Evolutionary conservation across 2,329 filamentous ascomycete species (phyloP).

Genomic region (Diaporthe vexans): DNA sequence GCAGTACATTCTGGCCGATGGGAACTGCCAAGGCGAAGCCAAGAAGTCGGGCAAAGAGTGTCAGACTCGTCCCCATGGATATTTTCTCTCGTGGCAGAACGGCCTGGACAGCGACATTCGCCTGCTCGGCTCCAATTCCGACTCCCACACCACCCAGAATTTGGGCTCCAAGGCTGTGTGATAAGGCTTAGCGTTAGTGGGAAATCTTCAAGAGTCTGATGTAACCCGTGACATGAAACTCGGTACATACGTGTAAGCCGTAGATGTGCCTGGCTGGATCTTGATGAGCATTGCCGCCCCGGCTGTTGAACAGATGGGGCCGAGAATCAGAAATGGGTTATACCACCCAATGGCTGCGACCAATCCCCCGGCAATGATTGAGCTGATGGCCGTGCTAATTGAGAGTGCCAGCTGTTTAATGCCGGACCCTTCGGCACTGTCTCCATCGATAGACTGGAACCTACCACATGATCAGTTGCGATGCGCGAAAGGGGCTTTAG

Average conservation of each 20-base stretch:
- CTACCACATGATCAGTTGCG: background rate
- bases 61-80: slow-evolving; percentile 4
- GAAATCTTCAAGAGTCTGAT: background rate
- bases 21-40: slow-evolving; percentile 6
- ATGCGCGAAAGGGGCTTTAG: background rate
- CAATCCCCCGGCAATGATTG: slow-evolving; percentile 1
- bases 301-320: background rate
- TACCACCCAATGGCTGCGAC: slow-evolving; percentile 9
- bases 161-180: background rate
- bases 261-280: background rate
- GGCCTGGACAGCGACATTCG: slow-evolving; percentile 8
- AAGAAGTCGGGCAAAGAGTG: slow-evolving; percentile 3
- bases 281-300: slow-evolving; percentile 7
- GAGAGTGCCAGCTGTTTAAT: slow-evolving; percentile 8
- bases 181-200: background rate
- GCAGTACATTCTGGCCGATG: slow-evolving; percentile 6
- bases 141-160: slow-evolving; percentile 9
- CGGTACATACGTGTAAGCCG: slow-evolving; percentile 6
- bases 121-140: slow-evolving; percentile 7
- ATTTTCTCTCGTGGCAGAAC: background rate
- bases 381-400: slow-evolving; percentile 10
- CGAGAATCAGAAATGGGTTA: background rate
- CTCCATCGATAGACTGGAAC: slow-evolving; percentile 12
- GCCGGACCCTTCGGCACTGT: slow-evolving; percentile 13
- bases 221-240: background rate